Base-by-base conservation (phyloP, 2,329 filamentous ascomycete genomes). In the Gnomoniopsis smithogilvyi region DNA sequence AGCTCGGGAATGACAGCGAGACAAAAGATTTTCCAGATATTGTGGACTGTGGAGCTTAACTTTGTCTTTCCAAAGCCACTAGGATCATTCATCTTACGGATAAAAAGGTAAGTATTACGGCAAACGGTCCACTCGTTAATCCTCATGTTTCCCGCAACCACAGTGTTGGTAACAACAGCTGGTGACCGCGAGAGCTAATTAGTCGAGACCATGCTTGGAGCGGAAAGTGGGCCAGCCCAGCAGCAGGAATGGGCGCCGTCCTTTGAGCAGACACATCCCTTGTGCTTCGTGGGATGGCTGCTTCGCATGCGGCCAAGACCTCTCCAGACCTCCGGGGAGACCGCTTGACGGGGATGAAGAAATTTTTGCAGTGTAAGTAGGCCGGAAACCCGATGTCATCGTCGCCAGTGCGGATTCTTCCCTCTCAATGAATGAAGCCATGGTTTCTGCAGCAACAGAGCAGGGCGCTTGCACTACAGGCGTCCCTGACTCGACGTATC, bases 361-460 rank as follows among this genome's bases (percentile, higher is more conserved):
- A 36, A 10, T 41, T n/a, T 12, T 46, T 46, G 17, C 4, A 19
- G 17, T 3, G 43, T n/a, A n/a, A 19, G 19, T 19, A n/a, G 19
- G 43, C 19, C 43, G 43, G 21, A 6, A 46, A n/a, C 6, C 26
- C 26, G 8, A 30, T 30, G 8, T 30, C 26, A 46, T 46, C 43
- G 43, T 46, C 43, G 43, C 19, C 19, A 3, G 19, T 46, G 43
- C 43, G 26, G 26, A 30, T 53, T 15, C 36, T 54, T 54, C 51
- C 51, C 59, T 55, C 17, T 46, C 43, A 19, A 43, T 17, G 43
- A 46, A 59, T 21, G 34, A 51, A 52, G 15, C 50, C 47, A 53
- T 30, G 54, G 59, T 61, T 61, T 61, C 59, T 61, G 59, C 55
- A 55, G 59, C 59, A 61, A 61, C 59, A 54, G 47, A 33, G 33